phyloP scores from a whole-genome alignment of 1,284 basidiomycete genomes.

The Cryptococcus depauperatus region DNA sequence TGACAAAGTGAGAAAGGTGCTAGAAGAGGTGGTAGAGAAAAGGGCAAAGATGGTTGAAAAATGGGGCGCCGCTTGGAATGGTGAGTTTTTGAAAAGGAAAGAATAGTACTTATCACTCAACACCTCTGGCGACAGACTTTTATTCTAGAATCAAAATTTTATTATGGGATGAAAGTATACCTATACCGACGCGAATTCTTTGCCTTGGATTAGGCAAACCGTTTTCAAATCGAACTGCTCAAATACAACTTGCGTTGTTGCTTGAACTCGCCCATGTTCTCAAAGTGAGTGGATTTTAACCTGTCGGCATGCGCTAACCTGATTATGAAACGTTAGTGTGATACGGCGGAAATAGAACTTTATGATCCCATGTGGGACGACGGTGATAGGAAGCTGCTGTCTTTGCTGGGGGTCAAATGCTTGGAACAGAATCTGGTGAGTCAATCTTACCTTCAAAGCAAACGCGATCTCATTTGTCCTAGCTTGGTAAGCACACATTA shows the following conservation, averaged over 20 bases:
- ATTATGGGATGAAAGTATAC: neutral
- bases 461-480: constrained; percentile 1
- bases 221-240: constrained; percentile 34
- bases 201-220: constrained; percentile 39
- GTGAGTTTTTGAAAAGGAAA: constrained; percentile 17
- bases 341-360: constrained; percentile 13
- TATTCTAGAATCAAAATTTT: constrained; percentile 2
- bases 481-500: constrained; percentile 25
- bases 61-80: constrained; percentile 29
- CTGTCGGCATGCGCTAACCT: constrained; percentile 4
- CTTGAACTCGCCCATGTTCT: constrained; percentile 16
- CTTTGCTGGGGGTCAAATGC: constrained; percentile 13
- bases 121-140: no score
- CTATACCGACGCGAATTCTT: constrained; percentile 12
- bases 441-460: neutral
- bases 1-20: constrained; percentile 17
- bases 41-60: constrained; percentile 33
- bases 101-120: no score
- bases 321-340: neutral
- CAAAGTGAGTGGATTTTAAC: constrained; percentile 9
- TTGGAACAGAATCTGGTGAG: constrained; percentile 32
- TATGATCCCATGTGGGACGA: constrained; percentile 39
- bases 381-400: constrained; percentile 23
- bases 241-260: constrained; percentile 37
- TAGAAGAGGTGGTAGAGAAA: constrained; percentile 21